Percentiles rank a stretch among this genome's conserved stretches.
phyloP scores from a whole-genome alignment of 2,329 filamentous ascomycete genomes.

The Pestalotiopsis sp. region DNA sequence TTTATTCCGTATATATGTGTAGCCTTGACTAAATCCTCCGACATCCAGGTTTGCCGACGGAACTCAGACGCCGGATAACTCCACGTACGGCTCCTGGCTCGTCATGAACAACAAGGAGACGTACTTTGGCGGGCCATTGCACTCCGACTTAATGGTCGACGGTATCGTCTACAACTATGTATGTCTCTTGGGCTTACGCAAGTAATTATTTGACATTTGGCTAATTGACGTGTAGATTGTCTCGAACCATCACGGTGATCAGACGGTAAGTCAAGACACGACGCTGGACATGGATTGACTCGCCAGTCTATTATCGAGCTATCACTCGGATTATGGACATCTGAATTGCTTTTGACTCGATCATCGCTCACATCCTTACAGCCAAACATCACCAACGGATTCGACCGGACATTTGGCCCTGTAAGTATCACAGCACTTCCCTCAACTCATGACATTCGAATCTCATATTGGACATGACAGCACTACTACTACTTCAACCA shows the following conservation, averaged over 20 bases:
- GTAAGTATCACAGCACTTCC: constrained; percentile 5
- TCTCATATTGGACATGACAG: constrained; percentile 12
- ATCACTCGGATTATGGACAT: fast-evolving
- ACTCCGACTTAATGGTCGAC: constrained; percentile 66
- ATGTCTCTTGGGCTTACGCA: neutral
- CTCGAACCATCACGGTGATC: constrained; percentile 65
- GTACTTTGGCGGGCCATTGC: constrained; percentile 63
- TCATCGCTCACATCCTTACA: neutral
- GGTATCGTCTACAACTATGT: constrained; percentile 68
- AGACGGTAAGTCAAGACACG: constrained; percentile 35
- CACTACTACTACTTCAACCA: constrained; percentile 67
- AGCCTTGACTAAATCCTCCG: constrained; percentile 22
- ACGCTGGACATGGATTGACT: no score
- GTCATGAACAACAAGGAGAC: constrained; percentile 68
- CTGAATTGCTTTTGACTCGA: neutral
- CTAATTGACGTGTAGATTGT: constrained; percentile 30
- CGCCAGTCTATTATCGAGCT: neutral
- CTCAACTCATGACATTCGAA: neutral
- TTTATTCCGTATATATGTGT: neutral
- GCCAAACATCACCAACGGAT: constrained; percentile 66
- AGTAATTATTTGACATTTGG: neutral
- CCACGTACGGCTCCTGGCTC: constrained; percentile 62
- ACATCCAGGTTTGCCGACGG: constrained; percentile 48
- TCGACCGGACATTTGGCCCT: constrained; percentile 67
- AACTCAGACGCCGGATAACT: constrained; percentile 49